These are phyloP conservation scores for Cytospora mali DNA, from an alignment of 2,329 filamentous ascomycete species.

Conservation along the genomic window DNA sequence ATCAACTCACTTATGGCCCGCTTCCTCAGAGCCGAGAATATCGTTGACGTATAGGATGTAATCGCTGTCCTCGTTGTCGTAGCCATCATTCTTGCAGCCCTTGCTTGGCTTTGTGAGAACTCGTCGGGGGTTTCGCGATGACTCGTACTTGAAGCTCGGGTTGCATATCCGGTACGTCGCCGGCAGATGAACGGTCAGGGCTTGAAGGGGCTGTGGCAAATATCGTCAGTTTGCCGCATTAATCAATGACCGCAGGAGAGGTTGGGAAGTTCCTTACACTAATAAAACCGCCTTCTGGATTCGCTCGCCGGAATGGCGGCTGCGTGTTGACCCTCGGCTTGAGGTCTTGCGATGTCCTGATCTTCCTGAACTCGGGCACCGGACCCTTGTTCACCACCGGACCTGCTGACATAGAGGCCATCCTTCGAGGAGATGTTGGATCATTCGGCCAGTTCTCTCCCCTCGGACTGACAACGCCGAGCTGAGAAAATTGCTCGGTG, in stretches of 20 bases:
- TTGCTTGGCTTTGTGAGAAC: slow-evolving; percentile 99
- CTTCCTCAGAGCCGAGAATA: slow-evolving; percentile 95
- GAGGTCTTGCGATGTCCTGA: slow-evolving; percentile 72
- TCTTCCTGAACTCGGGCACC: slow-evolving; percentile 85
- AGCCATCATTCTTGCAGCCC: slow-evolving; percentile 96
- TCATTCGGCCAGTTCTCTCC: slow-evolving; percentile 57
- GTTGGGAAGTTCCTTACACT: slow-evolving; percentile 64
- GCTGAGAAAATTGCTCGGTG: slow-evolving; percentile 73
- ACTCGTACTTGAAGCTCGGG: slow-evolving; percentile 97
- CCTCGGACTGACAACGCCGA: slow-evolving; percentile 67
- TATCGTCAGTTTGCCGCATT: slow-evolving; percentile 20
- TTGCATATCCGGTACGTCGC: slow-evolving; percentile 99
- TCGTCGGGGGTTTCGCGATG: slow-evolving; percentile 90
- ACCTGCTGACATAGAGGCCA: slow-evolving; percentile 49
- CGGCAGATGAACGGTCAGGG: slow-evolving; percentile 87
- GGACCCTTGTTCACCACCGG: slow-evolving; percentile 60
- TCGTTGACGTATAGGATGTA: slow-evolving; percentile 99
- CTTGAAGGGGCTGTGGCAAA: slow-evolving; percentile 79
- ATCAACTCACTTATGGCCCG: slow-evolving; percentile 82
- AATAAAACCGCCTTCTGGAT: slow-evolving; percentile 96
- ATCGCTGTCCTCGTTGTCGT: slow-evolving; percentile 98
- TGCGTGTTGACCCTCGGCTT: slow-evolving; percentile 83
- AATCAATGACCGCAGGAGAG: slow-evolving; percentile 2
- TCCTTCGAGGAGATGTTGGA: slow-evolving; percentile 60
- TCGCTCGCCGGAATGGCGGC: slow-evolving; percentile 87